Evolutionary conservation across 495 filamentous ascomycete species (phyloP), one percentile per base, ranked within the genome.

Genomic region (Podospora tetraspora): DNA sequence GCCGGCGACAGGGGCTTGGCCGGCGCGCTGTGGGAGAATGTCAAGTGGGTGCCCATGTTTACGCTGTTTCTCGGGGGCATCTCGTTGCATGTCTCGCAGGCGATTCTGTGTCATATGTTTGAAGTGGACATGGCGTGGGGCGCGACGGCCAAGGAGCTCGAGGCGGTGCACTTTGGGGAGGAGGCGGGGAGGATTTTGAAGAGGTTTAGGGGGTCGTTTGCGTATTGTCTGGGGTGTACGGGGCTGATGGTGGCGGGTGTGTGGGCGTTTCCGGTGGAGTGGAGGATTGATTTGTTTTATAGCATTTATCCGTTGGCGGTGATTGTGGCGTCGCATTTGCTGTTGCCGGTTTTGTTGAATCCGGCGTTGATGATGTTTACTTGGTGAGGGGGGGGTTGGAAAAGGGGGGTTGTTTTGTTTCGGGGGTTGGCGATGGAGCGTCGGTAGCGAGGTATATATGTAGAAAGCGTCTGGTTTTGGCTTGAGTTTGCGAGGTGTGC

Each of bases 331-430:
- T 76, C 77, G 19, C 88, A 90, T 71, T 84, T 88, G 73, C 72
- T 88, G 52, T 71, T 90, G 57, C 88, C 87, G 5, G 82, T 90
- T 61, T 82, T 79, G 62, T 75, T 90, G 57, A 90, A 90, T 63
- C 88, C 88, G 16, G 84, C 84, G 25, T 73, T 90, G 75, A 90
- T 90, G 88, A 80, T 86, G 72, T 89, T 89, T 72, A 88, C 86
- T 24, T 90, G 84, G 84, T 89, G 79, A 64, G 43, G 43, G 43
- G 43, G 19, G 2, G 43, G 16, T 19, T 8, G 43, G 16, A 52
- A 52, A 34, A 34, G 32, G 16, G 43, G 57, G 34, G 34, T 59
- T 59, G 57, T 59, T 52, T 52, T 52, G 43, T 52, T 52, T 52
- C n/a, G 19, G 43, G 43, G 43, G 0, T 52, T 52, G 43, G 32